Conservation (phyloP, 768 basidiomycete genomes). For the Mycena polygramma region DNA sequence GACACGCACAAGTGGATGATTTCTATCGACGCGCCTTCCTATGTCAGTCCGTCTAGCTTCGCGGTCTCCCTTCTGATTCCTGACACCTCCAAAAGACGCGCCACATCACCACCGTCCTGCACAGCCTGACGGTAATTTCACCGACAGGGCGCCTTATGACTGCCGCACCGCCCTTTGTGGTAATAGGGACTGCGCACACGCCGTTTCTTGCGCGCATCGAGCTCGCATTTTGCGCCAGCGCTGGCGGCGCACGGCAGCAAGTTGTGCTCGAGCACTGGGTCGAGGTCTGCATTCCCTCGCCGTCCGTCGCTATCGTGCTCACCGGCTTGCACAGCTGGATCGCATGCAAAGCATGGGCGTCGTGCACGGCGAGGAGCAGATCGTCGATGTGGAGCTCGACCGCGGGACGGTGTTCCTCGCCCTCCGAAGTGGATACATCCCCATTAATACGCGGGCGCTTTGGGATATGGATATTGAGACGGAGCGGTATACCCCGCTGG, state of each 20-base stretch:
- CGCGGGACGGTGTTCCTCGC: slow-evolving; percentile 58
- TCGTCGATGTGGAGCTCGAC: slow-evolving; percentile 67
- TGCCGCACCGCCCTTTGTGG: slow-evolving; percentile 58
- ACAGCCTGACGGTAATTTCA: slow-evolving; percentile 52
- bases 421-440: slow-evolving; percentile 45
- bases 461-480: slow-evolving; percentile 51
- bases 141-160: slow-evolving; percentile 41
- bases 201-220: slow-evolving; percentile 64
- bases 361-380: slow-evolving; percentile 61
- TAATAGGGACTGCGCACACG: slow-evolving; percentile 55
- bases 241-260: slow-evolving; percentile 47
- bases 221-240: slow-evolving; percentile 55
- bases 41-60: slow-evolving; percentile 52
- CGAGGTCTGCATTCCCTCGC: slow-evolving; percentile 51
- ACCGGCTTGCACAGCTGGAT: slow-evolving; percentile 53
- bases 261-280: slow-evolving; percentile 68
- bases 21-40: slow-evolving; percentile 65
- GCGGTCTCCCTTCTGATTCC: slow-evolving; percentile 7
- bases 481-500: slow-evolving; percentile 19
- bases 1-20: slow-evolving; percentile 69
- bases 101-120: slow-evolving; percentile 61
- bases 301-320: background rate
- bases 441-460: slow-evolving; percentile 50
- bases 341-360: slow-evolving; percentile 49
- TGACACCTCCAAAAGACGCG: slow-evolving; percentile 45